Conservation (phyloP, 441 rosid genomes). For the Croton setiger region DNA sequence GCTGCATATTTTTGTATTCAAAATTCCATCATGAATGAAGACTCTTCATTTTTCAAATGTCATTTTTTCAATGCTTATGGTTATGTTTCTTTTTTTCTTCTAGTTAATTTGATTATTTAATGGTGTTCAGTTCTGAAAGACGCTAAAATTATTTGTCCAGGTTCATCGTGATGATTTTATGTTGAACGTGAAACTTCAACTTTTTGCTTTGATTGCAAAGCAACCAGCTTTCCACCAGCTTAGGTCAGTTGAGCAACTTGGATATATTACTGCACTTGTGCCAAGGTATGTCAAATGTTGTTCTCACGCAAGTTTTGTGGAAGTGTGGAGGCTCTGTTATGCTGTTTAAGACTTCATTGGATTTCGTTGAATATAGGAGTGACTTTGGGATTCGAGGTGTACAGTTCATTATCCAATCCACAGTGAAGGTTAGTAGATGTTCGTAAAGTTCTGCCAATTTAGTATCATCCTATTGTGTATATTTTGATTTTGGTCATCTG, state of each 20-base stretch:
- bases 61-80: neutral
- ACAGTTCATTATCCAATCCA: slow-evolving; percentile 79
- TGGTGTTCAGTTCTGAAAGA: slow-evolving; percentile 13
- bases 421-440: slow-evolving; percentile 54
- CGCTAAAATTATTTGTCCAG: slow-evolving; percentile 24
- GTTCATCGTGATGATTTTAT: slow-evolving; percentile 70
- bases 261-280: slow-evolving; percentile 66
- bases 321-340: slow-evolving; percentile 5
- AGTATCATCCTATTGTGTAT: neutral
- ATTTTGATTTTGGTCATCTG: slow-evolving; percentile 13
- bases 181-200: slow-evolving; percentile 74
- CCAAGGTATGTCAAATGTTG: slow-evolving; percentile 45
- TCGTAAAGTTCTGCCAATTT: slow-evolving; percentile 9
- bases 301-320: neutral
- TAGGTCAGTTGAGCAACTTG: slow-evolving; percentile 91
- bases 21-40: neutral
- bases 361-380: slow-evolving; percentile 36
- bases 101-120: neutral
- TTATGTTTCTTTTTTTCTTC: neutral
- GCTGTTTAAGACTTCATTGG: slow-evolving; percentile 4
- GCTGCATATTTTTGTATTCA: neutral
- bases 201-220: slow-evolving; percentile 67
- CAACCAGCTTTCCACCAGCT: slow-evolving; percentile 93
- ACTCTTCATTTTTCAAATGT: neutral
- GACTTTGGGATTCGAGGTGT: slow-evolving; percentile 65